Evolutionary conservation across 2,329 filamentous ascomycete species (phyloP).

Genomic region (Calonectria pseudoturangicola): DNA sequence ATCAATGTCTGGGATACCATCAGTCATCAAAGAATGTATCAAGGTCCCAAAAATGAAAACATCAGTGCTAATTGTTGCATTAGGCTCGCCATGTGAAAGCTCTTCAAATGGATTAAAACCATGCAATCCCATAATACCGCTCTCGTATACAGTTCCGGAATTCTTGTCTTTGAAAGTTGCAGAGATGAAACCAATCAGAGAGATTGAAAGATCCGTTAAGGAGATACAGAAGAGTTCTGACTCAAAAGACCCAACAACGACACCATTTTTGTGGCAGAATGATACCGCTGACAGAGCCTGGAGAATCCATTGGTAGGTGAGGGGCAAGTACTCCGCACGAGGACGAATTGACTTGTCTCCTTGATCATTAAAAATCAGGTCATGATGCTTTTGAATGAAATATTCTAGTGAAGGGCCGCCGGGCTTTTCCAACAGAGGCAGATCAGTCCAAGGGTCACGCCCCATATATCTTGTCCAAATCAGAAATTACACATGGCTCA

Average conservation of each 20-base stretch:
- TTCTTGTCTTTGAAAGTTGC: neutral
- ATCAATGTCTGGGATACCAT: neutral
- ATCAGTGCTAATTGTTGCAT: constrained; percentile 1
- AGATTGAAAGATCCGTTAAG: constrained; percentile 16
- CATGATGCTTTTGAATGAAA: neutral
- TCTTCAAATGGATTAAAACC: constrained; percentile 1
- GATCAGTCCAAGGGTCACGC: constrained; percentile 21
- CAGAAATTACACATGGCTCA: neutral
- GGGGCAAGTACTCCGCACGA: neutral
- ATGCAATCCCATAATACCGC: neutral
- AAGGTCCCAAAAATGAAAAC: constrained; percentile 14
- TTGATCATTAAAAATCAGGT: neutral
- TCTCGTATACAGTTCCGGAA: neutral
- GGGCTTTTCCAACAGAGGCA: constrained; percentile 26
- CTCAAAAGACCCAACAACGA: constrained; percentile 24
- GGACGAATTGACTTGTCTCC: neutral
- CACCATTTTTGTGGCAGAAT: constrained; percentile 18
- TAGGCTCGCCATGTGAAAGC: neutral
- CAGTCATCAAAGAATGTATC: neutral
- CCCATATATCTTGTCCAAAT: constrained; percentile 19
- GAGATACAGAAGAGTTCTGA: constrained; percentile 8
- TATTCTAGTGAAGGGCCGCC: constrained; percentile 3
- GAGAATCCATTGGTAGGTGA: constrained; percentile 27
- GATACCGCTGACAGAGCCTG: constrained; percentile 6
- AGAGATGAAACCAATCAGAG: constrained; percentile 26